Base-by-base conservation (phyloP, 208 protist genomes). In the Novymonas esmeraldas region DNA sequence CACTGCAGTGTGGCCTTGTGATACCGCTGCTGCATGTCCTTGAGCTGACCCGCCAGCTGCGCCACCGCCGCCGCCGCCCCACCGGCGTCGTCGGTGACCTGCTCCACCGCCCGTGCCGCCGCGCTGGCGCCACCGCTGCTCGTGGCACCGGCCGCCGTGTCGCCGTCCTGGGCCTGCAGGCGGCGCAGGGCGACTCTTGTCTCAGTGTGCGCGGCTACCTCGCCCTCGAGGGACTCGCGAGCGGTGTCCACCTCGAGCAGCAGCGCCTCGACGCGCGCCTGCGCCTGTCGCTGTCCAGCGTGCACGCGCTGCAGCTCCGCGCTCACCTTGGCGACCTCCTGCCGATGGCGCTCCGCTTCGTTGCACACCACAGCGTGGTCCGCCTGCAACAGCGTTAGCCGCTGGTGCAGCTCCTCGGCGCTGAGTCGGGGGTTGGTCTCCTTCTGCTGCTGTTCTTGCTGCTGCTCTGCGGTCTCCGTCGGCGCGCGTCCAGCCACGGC, bases 201-300 rank as follows among this genome's bases (percentile, higher is more conserved):
- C 44, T 81, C 79, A 18, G 70, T 50, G 63, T 88, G 85, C 9
- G 82, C 81, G 13, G 58, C 52, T 2, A 49, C 62, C 44, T 86
- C 85, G 38, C 82, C 82, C 16, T 88, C 79, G 20, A 92, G 66
- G 9, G 78, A 77, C 66, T 90, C 84, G 44, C 62, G 71, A 13
- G 52, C 57, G 0, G 70, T 57, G 52, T 61, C 60, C 14, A 82
- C 22, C 31, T 83, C 83, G 16, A 81, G 52, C 45, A 63, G 60
- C 44, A 86, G 28, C 26, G 55, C 46, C 18, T 76, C 73, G 6
- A 75, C 52, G 50, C 67, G 73, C 41, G 52, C 51, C 56, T 63
- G 34, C 4, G 42, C 16, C 13, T 50, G 49, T 1, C 56, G 68
- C n/a, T 71, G 58, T 51, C 31, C 52, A 2, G 65, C 49, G 16